Evolutionary conservation across 2,329 filamentous ascomycete genomes (phyloP), one percentile per base, ranked within the genome.

Genomic region (Beauveria brongniartii): DNA sequence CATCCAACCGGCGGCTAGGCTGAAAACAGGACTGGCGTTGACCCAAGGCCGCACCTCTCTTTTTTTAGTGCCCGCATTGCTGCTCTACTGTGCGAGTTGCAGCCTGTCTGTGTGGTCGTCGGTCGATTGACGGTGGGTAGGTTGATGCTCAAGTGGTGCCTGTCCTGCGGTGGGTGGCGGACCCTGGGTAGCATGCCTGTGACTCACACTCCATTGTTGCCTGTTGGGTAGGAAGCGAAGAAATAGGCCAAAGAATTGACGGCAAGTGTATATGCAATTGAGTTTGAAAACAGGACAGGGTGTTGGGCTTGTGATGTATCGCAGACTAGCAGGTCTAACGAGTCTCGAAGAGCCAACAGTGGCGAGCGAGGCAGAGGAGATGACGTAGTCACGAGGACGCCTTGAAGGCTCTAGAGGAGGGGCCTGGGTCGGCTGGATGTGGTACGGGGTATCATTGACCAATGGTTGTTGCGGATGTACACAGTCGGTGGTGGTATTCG

Each of bases 361-460:
- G 55, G 44, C 55, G 55, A 57, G 55, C 44, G 55, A 57, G 44
- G 43, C 55, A 57, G 28, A 57, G 55, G 30, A 57, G 55, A 57
- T 57, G 55, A 57, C 30, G 55, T 22, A 41, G 55, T 57, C 55
- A 57, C 55, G 44, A 44, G 55, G 55, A 41, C 55, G 55, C 55
- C 55, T 55, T 55, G 53, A 34, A 50, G 18, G 44, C 30, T 44
- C 30, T 30, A 55, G 18, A 41, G 44, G 30, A 28, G 30, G 30
- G 44, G 55, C 22, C 43, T 30, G 20, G 43, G 44, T 14, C 10
- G 3, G 22, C 22, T 37, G 28, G 12, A 52, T n/a, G n/a, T 26
- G 8, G 55, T 28, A 48, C 30, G 43, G 44, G 30, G 18, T n/a
- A 14, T 48, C 44, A 40, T 48, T 57, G 44, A 14, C 55, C 55